phyloP scores from a whole-genome alignment of 1,139 yeast species.

The Candida sp. region DNA sequence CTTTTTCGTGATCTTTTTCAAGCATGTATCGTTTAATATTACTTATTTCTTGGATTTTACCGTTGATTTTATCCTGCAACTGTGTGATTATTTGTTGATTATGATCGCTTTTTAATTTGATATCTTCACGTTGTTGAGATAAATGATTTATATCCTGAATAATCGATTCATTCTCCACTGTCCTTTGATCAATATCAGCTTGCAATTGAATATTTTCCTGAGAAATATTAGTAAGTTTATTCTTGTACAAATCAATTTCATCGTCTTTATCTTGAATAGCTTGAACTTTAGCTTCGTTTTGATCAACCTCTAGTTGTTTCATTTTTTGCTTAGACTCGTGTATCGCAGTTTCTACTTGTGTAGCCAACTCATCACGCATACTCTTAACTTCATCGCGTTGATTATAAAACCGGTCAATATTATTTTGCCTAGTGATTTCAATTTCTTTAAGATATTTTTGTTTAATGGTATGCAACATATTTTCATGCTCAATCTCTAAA shows the following conservation, averaged over 20 bases:
- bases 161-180: neutral
- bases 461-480: constrained; percentile 32
- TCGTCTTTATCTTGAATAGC: constrained; percentile 19
- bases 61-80: constrained; percentile 1
- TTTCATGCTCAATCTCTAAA: constrained; percentile 30
- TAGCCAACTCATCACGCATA: constrained; percentile 11
- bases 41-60: constrained; percentile 3
- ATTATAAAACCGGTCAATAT: constrained; percentile 21
- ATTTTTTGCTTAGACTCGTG: constrained; percentile 20
- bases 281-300: constrained; percentile 16
- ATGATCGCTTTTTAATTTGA: neutral
- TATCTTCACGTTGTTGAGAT: neutral
- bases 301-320: constrained; percentile 24
- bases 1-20: constrained; percentile 4
- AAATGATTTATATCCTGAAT: neutral
- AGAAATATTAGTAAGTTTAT: constrained; percentile 6
- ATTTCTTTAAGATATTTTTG: constrained; percentile 31
- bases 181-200: neutral
- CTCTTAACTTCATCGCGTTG: constrained; percentile 9
- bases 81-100: constrained; percentile 1
- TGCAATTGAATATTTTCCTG: neutral
- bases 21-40: constrained; percentile 5
- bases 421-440: constrained; percentile 29
- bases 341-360: constrained; percentile 13
- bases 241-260: constrained; percentile 5